phyloP scores from a whole-genome alignment of 2,329 filamentous ascomycete genomes.

The Pyricularia grisea region DNA sequence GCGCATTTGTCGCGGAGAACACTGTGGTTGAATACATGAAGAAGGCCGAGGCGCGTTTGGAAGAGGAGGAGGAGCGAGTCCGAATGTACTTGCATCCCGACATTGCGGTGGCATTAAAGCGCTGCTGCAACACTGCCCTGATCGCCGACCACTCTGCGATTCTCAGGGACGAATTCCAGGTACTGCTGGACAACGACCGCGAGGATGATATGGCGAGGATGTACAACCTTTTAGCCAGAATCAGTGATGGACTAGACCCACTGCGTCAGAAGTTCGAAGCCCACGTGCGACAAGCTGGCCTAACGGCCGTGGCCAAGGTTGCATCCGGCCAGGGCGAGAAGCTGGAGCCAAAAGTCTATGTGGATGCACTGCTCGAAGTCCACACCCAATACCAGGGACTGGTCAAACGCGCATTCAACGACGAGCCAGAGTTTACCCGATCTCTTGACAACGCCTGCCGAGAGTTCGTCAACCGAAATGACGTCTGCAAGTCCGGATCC shows the following conservation, averaged over 20 bases:
- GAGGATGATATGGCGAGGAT: constrained; percentile 94
- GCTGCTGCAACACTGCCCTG: constrained; percentile 77
- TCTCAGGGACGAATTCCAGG: constrained; percentile 92
- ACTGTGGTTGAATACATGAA: constrained; percentile 99
- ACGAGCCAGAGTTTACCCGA: constrained; percentile 93
- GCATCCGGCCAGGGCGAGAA: constrained; percentile 71
- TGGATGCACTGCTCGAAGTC: constrained; percentile 88
- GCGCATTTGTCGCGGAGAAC: constrained; percentile 91
- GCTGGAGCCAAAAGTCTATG: constrained; percentile 92
- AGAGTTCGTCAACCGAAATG: constrained; percentile 97
- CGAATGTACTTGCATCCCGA: constrained; percentile 85
- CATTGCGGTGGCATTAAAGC: constrained; percentile 76
- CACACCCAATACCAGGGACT: constrained; percentile 88
- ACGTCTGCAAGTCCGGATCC: constrained; percentile 86
- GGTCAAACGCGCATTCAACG: constrained; percentile 85
- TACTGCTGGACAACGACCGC: constrained; percentile 85
- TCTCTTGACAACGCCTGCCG: constrained; percentile 94
- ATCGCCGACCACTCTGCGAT: constrained; percentile 80
- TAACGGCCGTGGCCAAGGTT: constrained; percentile 84
- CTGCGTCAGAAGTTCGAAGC: constrained; percentile 80
- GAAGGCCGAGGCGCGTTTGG: constrained; percentile 83
- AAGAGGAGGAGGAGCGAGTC: constrained; percentile 92
- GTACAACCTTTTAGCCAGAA: constrained; percentile 85
- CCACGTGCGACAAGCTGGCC: constrained; percentile 83
- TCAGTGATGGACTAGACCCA: constrained; percentile 85